Percentiles rank a stretch among this genome's conserved stretches.
Conservation (phyloP, 768 basidiomycete genomes). For the Leccinum boreale region DNA sequence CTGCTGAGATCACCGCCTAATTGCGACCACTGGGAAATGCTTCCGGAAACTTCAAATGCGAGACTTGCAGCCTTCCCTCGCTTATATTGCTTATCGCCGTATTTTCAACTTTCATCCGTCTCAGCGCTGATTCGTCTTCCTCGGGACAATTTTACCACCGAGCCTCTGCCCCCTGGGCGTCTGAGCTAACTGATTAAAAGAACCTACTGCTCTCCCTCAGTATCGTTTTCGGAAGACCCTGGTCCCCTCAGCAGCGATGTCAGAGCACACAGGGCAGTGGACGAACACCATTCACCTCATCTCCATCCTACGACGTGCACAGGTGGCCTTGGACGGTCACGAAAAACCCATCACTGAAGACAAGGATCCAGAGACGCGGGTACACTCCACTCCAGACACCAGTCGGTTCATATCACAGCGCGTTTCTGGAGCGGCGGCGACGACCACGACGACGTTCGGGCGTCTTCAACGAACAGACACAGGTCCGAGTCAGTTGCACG, state of each 20-base stretch:
- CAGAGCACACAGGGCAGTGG: not conserved
- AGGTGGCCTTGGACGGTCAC: constrained; percentile 33
- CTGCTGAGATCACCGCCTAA: not conserved
- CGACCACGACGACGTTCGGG: constrained; percentile 22
- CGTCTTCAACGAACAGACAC: not conserved
- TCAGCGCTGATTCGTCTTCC: not conserved
- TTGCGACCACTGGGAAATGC: not conserved
- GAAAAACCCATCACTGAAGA: constrained; percentile 16
- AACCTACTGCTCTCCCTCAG: not conserved
- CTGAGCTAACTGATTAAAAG: not conserved
- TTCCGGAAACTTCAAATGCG: not conserved
- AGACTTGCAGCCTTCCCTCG: not conserved
- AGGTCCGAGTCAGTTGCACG: no score
- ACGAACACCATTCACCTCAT: constrained; percentile 3
- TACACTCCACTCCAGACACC: not conserved
- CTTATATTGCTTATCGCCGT: not conserved
- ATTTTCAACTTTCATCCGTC: not conserved
- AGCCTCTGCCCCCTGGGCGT: not conserved
- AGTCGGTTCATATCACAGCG: constrained; percentile 35
- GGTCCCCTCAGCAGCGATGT: constrained; percentile 4
- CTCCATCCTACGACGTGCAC: constrained; percentile 37
- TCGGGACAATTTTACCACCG: not conserved
- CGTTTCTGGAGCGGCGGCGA: constrained; percentile 30
- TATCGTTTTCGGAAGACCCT: no score
- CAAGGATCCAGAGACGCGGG: no score